phyloP scores from a whole-genome alignment of 179 eudicot species.

The Patellifolia procumbens region DNA sequence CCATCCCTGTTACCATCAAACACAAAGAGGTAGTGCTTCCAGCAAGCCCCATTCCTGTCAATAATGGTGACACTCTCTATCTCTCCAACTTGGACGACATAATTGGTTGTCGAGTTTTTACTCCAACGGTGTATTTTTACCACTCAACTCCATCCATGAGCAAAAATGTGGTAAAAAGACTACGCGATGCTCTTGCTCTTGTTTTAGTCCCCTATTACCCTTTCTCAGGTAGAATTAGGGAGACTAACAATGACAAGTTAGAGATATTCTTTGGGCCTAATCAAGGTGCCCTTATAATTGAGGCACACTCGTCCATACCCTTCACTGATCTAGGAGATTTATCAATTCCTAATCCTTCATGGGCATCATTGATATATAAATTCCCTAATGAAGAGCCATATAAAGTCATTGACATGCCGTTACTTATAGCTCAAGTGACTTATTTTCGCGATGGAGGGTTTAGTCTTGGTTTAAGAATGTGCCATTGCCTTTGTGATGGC shows the following conservation, averaged over 20 bases:
- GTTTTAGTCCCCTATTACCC: constrained; percentile 91
- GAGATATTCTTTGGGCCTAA: constrained; percentile 73
- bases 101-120: constrained; percentile 80
- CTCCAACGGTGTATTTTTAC: constrained; percentile 83
- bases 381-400: constrained; percentile 74
- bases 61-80: constrained; percentile 55
- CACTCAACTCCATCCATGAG: constrained; percentile 26
- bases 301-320: constrained; percentile 56
- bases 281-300: constrained; percentile 73
- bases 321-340: constrained; percentile 62
- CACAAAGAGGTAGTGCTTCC: constrained; percentile 49
- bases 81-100: constrained; percentile 91
- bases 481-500: constrained; percentile 94
- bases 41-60: constrained; percentile 47
- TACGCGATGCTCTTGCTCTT: constrained; percentile 60
- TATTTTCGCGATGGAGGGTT: constrained; percentile 77
- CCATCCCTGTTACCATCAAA: constrained; percentile 56
- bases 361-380: constrained; percentile 58
- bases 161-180: constrained; percentile 27
- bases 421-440: constrained; percentile 82
- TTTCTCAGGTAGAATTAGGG: constrained; percentile 76
- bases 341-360: constrained; percentile 76
- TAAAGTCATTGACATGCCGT: constrained; percentile 75
- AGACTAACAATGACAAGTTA: constrained; percentile 58
- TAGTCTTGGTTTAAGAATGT: constrained; percentile 81